Conservation (phyloP, 495 filamentous ascomycete species). For the Penicillium angulare region DNA sequence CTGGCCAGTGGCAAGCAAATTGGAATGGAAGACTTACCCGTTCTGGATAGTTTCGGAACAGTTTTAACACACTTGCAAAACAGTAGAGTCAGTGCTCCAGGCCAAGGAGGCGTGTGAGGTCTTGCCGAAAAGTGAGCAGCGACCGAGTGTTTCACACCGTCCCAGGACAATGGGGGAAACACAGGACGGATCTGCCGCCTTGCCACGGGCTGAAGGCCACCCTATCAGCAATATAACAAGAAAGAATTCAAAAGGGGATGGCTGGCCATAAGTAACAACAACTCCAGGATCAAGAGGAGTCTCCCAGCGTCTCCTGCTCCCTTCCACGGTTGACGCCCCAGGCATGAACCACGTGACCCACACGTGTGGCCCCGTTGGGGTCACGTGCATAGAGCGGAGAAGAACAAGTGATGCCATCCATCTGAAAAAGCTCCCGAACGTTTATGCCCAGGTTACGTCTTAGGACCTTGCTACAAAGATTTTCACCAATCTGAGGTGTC, state of each 20-base stretch:
- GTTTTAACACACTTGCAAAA: conserved; percentile 1
- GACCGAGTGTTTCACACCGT: conserved; percentile 31
- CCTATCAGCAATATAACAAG: conserved; percentile 25
- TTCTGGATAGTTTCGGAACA: conserved; percentile 2
- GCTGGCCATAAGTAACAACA: conserved; percentile 29
- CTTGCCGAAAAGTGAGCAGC: conserved; percentile 32
- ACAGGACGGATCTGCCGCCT: conserved; percentile 38
- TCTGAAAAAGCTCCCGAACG: conserved; percentile 17
- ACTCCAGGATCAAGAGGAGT: conserved; percentile 23
- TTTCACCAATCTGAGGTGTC: no score
- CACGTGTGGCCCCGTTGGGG: no score
- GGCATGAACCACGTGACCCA: no score
- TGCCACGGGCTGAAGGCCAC: conserved; percentile 33
- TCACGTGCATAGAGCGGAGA: conserved; percentile 20
- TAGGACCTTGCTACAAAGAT: not conserved
- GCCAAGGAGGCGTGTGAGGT: conserved; percentile 38
- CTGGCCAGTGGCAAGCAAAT: not conserved
- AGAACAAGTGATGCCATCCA: conserved; percentile 7
- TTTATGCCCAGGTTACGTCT: not conserved
- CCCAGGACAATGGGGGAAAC: conserved; percentile 28
- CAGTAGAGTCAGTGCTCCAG: conserved; percentile 21
- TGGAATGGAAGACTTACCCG: conserved; percentile 12
- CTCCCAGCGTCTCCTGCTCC: conserved; percentile 19
- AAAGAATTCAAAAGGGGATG: conserved; percentile 25
- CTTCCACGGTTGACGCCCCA: conserved; percentile 12